phyloP scores from a whole-genome alignment of 1,284 basidiomycete genomes.

The Trametes sp. region DNA sequence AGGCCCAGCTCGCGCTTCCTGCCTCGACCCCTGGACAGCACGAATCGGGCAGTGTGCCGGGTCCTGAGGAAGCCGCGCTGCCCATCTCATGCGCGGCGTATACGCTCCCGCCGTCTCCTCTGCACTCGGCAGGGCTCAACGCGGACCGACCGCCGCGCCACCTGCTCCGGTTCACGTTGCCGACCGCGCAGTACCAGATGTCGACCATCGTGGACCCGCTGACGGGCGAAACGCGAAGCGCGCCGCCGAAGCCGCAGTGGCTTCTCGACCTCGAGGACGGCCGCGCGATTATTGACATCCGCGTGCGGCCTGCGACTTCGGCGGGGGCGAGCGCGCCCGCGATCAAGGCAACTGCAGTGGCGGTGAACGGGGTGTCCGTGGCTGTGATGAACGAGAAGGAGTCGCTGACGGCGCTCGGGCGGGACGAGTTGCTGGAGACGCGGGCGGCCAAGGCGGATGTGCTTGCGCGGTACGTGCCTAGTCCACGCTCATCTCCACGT shows the following conservation, averaged over 20 bases:
- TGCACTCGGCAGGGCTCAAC: constrained; percentile 77
- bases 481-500: constrained; percentile 7
- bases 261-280: constrained; percentile 74
- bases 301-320: constrained; percentile 53
- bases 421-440: constrained; percentile 78
- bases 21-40: constrained; percentile 8
- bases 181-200: constrained; percentile 81
- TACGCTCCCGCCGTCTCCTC: constrained; percentile 79
- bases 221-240: constrained; percentile 71
- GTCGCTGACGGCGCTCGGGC: constrained; percentile 67
- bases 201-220: constrained; percentile 82
- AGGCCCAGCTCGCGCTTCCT: constrained; percentile 35
- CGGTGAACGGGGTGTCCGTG: constrained; percentile 63
- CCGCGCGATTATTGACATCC: constrained; percentile 64
- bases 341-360: constrained; percentile 44
- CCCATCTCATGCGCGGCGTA: constrained; percentile 64
- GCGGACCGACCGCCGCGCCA: constrained; percentile 71
- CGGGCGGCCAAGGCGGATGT: constrained; percentile 66
- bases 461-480: constrained; percentile 62
- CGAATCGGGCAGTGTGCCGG: constrained; percentile 8
- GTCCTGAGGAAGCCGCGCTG: constrained; percentile 41
- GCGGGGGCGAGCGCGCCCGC: constrained; percentile 19
- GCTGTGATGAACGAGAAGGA: constrained; percentile 78
- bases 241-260: constrained; percentile 80
- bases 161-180: constrained; percentile 78